Percentiles rank a stretch among this genome's conserved stretches.
These are phyloP conservation scores for Trichoderma asperelloides DNA, from an alignment of 495 filamentous ascomycete species.

Conservation along the genomic window DNA sequence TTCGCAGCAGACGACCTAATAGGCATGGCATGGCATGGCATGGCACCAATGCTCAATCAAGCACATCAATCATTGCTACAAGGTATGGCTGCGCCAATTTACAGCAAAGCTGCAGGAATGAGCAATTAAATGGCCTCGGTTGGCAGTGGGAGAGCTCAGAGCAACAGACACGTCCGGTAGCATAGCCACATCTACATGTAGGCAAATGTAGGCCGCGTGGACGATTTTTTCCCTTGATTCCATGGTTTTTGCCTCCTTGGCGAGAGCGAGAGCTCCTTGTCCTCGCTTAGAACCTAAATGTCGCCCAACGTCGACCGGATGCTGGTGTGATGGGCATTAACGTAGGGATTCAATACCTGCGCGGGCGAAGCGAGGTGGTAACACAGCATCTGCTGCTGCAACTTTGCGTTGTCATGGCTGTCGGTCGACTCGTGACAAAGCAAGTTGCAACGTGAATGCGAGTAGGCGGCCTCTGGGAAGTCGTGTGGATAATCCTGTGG, in stretches of 20 bases:
- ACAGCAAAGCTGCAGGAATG: constrained; percentile 1
- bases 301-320: not conserved
- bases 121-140: not conserved
- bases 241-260: not conserved
- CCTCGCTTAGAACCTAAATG: not conserved
- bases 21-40: too few relatives aligned
- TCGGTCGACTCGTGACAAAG: not conserved
- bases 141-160: not conserved
- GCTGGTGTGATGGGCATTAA: not conserved
- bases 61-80: not conserved
- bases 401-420: not conserved
- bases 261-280: not conserved
- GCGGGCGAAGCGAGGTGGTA: not conserved
- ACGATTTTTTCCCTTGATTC: not conserved
- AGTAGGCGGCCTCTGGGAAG: not conserved
- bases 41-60: not conserved
- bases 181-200: not conserved
- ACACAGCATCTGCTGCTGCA: not conserved
- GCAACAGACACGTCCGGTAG: not conserved
- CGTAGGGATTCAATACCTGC: not conserved
- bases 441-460: not conserved
- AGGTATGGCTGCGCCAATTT: not conserved
- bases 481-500: too few relatives aligned
- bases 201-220: not conserved
- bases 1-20: too few relatives aligned